A percentile compares a stretch with the other conserved stretches of the same genome.
phyloP scores from a whole-genome alignment of 768 basidiomycete species.

The Sporobolomyces roseus region DNA sequence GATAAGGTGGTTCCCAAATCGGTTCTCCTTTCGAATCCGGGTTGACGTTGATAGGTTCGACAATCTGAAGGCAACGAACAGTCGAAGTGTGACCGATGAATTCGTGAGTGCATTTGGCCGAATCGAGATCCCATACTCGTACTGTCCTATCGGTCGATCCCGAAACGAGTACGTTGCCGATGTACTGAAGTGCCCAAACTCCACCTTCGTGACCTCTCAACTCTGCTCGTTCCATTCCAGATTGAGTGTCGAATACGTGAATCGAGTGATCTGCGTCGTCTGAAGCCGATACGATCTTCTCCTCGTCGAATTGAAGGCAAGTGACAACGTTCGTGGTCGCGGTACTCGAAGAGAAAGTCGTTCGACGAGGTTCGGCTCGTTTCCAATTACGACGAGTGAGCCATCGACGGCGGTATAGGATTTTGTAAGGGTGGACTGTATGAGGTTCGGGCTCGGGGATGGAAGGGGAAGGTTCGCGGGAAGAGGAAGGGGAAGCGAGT shows the following conservation, averaged over 20 bases:
- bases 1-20: constrained; percentile 61
- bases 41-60: constrained; percentile 80
- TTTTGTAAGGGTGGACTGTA: constrained; percentile 76
- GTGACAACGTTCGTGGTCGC: constrained; percentile 76
- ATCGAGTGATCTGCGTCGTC: constrained; percentile 98
- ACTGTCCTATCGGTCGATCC: constrained; percentile 95
- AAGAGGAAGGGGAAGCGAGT: constrained; percentile 44
- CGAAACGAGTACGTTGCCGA: constrained; percentile 71
- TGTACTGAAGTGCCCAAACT: constrained; percentile 85
- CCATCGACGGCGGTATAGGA: constrained; percentile 85
- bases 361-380: constrained; percentile 62
- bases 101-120: constrained; percentile 76
- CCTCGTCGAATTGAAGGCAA: constrained; percentile 87
- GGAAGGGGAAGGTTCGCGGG: constrained; percentile 31
- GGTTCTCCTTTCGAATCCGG: constrained; percentile 59
- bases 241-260: constrained; percentile 83
- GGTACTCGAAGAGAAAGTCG: constrained; percentile 66
- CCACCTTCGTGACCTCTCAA: constrained; percentile 91
- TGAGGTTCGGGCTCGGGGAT: constrained; percentile 6
- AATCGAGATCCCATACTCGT: constrained; percentile 74
- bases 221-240: constrained; percentile 67
- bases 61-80: constrained; percentile 89
- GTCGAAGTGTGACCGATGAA: constrained; percentile 97
- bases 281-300: constrained; percentile 92
- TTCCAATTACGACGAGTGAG: constrained; percentile 74